A percentile compares a stretch with the other conserved stretches of the same genome.
Conservation (phyloP, 2,329 filamentous ascomycete species). For the Aspergillus sp. region DNA sequence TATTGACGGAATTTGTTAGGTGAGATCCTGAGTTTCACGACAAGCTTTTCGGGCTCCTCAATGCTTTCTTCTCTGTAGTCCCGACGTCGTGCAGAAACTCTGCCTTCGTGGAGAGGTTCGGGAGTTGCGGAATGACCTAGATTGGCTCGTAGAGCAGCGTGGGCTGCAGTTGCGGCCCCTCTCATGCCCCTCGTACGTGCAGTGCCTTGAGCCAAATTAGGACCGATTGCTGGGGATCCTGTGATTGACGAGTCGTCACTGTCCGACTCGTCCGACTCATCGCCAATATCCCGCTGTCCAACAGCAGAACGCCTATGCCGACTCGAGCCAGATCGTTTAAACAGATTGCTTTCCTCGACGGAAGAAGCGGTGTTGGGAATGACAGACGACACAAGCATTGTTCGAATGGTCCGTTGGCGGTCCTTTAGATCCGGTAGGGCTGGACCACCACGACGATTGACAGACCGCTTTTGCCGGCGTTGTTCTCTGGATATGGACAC, state of each 20-base stretch:
- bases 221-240: conserved; percentile 77
- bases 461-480: conserved; percentile 87
- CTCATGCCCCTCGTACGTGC: conserved; percentile 84
- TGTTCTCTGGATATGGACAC: conserved; percentile 91
- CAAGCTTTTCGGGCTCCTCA: conserved; percentile 63
- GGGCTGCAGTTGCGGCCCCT: conserved; percentile 79
- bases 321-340: conserved; percentile 67
- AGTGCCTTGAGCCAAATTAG: conserved; percentile 64
- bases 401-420: conserved; percentile 85
- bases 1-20: conserved; percentile 67
- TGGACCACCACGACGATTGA: conserved; percentile 88
- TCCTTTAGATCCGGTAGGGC: conserved; percentile 95
- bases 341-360: conserved; percentile 80
- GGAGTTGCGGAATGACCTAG: conserved; percentile 83
- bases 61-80: conserved; percentile 73
- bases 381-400: conserved; percentile 85
- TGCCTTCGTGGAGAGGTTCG: conserved; percentile 68
- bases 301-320: conserved; percentile 54
- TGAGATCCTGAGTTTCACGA: conserved; percentile 71
- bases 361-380: conserved; percentile 78
- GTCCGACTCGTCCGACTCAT: conserved; percentile 86
- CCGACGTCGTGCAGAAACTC: conserved; percentile 60
- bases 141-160: conserved; percentile 74
- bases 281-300: conserved; percentile 55
- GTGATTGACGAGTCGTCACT: conserved; percentile 75